Percentiles rank a stretch among this genome's conserved stretches.
phyloP scores from a whole-genome alignment of 805 yeast species.

The Starmerella bombi region DNA sequence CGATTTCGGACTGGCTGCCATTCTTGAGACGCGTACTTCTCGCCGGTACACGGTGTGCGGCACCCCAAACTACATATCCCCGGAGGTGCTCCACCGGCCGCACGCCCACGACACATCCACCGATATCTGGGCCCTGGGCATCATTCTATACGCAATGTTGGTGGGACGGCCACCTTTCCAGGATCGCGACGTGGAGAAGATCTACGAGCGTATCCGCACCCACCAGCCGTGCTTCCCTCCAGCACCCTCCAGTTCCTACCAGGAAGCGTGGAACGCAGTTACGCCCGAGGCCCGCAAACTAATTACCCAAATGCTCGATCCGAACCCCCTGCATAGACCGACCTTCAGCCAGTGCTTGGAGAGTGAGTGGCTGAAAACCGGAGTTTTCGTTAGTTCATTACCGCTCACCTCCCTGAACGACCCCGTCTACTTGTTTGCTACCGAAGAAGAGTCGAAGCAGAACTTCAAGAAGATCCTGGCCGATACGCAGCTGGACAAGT shows the following conservation, averaged over 20 bases:
- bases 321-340: slow-evolving; percentile 74
- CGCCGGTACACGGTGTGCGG: slow-evolving; percentile 93
- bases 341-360: slow-evolving; percentile 62
- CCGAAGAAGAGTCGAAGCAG: slow-evolving; percentile 48
- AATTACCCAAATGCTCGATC: slow-evolving; percentile 51
- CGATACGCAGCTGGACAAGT: slow-evolving; percentile 39
- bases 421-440: slow-evolving; percentile 44
- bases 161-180: slow-evolving; percentile 97
- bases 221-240: slow-evolving; percentile 75
- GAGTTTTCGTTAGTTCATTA: slow-evolving; percentile 64
- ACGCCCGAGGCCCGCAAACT: slow-evolving; percentile 50
- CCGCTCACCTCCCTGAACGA: slow-evolving; percentile 49
- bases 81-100: slow-evolving; percentile 66
- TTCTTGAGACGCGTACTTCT: slow-evolving; percentile 55
- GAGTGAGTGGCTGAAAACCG: slow-evolving; percentile 70
- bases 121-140: slow-evolving; percentile 96
- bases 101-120: slow-evolving; percentile 86
- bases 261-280: slow-evolving; percentile 10
- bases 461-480: slow-evolving; percentile 58
- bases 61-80: slow-evolving; percentile 97
- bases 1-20: slow-evolving; percentile 96
- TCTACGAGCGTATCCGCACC: slow-evolving; percentile 79
- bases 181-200: slow-evolving; percentile 81
- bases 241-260: slow-evolving; percentile 34
- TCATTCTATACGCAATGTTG: slow-evolving; percentile 85